These are phyloP conservation scores for Lipomyces japonicus DNA, from an alignment of 805 yeast species.

Conservation along the genomic window DNA sequence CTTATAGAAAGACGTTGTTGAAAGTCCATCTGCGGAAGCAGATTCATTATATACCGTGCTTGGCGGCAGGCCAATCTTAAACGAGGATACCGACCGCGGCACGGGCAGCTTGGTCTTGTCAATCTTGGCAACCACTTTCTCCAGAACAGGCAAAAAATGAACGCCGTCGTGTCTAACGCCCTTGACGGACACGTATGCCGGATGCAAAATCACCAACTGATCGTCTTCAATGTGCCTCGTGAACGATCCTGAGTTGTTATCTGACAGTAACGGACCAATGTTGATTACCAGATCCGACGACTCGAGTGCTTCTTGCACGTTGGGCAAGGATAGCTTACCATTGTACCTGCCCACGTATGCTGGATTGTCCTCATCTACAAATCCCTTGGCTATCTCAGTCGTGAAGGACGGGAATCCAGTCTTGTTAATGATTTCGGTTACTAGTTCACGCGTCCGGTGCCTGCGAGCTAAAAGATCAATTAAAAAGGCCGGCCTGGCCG, in stretches of 20 bases:
- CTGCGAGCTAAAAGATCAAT: slow-evolving; percentile 71
- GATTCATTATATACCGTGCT: no score
- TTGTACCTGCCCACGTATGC: slow-evolving; percentile 69
- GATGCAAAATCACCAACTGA: slow-evolving; percentile 49
- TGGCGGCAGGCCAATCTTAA: slow-evolving; percentile 31
- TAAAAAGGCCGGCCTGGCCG: slow-evolving; percentile 60
- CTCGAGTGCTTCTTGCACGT: slow-evolving; percentile 48
- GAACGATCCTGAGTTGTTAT: slow-evolving; percentile 66
- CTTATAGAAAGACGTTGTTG: slow-evolving; percentile 40
- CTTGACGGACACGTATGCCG: slow-evolving; percentile 51
- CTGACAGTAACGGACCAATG: slow-evolving; percentile 66
- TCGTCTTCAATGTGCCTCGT: slow-evolving; percentile 46
- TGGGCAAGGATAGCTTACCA: slow-evolving; percentile 53
- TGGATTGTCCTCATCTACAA: slow-evolving; percentile 64
- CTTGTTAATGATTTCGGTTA: slow-evolving; percentile 48
- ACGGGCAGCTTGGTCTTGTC: slow-evolving; percentile 34
- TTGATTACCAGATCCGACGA: slow-evolving; percentile 64
- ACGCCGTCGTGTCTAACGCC: slow-evolving; percentile 42
- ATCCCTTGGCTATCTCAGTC: slow-evolving; percentile 67
- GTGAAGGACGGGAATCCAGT: slow-evolving; percentile 54
- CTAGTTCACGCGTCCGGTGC: slow-evolving; percentile 46
- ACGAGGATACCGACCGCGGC: slow-evolving; percentile 31
- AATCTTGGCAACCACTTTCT: slow-evolving; percentile 41
- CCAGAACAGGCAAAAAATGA: slow-evolving; percentile 51
- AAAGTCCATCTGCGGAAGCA: slow-evolving; percentile 30